Conservation (phyloP, 2,329 filamentous ascomycete species). For the Penicillium sp. region DNA sequence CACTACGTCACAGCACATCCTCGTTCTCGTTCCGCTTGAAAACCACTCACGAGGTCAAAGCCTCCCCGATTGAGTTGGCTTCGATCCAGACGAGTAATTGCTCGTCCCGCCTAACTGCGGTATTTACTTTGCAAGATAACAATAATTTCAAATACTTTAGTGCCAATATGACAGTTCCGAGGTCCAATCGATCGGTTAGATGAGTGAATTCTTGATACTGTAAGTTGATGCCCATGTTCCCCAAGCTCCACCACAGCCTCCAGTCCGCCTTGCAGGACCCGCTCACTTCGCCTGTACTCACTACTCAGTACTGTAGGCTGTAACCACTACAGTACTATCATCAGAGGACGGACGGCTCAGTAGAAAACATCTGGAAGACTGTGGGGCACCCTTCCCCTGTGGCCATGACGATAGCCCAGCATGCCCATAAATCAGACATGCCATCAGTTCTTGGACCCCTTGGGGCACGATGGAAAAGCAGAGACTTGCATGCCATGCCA, state of each 20-base stretch:
- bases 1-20: background rate
- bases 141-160: background rate
- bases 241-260: background rate
- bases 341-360: background rate
- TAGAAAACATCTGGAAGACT: conserved; percentile 20
- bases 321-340: too few relatives aligned
- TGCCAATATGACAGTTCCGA: background rate
- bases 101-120: background rate
- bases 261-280: background rate
- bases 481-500: conserved; percentile 5
- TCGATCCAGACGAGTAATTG: background rate
- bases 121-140: too few relatives aligned
- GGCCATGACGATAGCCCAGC: conserved; percentile 14
- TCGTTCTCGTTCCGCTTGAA: conserved; percentile 2
- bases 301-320: too few relatives aligned
- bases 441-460: background rate
- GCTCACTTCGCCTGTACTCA: too few relatives aligned
- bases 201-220: too few relatives aligned
- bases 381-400: conserved; percentile 13
- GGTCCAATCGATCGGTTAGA: background rate
- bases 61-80: background rate
- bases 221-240: too few relatives aligned
- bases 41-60: background rate
- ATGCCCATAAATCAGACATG: background rate
- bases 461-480: background rate